phyloP scores from a whole-genome alignment of 2,329 filamentous ascomycete species.

The Fusarium proliferatum region DNA sequence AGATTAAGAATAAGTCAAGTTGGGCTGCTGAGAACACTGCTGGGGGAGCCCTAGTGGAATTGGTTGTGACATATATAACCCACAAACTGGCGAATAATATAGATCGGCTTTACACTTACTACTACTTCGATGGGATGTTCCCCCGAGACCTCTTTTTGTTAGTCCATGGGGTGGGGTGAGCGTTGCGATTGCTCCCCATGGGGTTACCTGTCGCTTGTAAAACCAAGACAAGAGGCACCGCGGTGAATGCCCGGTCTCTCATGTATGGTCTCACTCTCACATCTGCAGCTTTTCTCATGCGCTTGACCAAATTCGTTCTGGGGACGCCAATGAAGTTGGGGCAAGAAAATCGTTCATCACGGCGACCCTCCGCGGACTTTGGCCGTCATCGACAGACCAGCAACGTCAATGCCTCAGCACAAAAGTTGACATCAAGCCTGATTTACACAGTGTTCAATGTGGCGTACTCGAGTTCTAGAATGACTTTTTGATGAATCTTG shows the following conservation, averaged over 20 bases:
- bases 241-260: background rate
- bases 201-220: background rate
- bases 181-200: background rate
- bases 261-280: background rate
- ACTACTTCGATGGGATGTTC: accelerated
- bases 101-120: no score
- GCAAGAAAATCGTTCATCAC: background rate
- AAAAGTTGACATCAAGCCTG: background rate
- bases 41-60: background rate
- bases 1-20: background rate
- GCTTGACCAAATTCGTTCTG: background rate
- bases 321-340: background rate
- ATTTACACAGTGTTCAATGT: background rate
- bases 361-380: background rate
- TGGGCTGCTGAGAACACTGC: background rate
- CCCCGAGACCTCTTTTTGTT: background rate
- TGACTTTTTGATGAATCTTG: no score
- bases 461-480: no score
- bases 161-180: background rate
- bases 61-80: background rate
- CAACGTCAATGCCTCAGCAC: background rate
- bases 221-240: background rate
- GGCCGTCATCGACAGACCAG: background rate
- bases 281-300: accelerated
- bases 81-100: no score